Evolutionary conservation across 1,284 basidiomycete species (phyloP).

Genomic region (Fistulinella cinereoalba): DNA sequence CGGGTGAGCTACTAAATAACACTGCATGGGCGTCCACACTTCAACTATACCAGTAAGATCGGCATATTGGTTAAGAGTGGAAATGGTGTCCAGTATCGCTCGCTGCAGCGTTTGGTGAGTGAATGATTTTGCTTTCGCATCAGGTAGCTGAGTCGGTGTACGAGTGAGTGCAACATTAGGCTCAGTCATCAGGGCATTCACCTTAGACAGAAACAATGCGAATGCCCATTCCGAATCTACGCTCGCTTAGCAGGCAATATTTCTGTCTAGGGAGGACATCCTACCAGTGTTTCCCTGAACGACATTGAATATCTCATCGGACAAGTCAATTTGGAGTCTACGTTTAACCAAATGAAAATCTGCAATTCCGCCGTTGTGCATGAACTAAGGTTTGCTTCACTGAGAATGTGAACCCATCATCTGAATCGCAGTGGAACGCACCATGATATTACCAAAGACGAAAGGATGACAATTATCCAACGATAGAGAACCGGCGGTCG

Average conservation of each 20-base stretch:
- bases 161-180: slow-evolving; percentile 1
- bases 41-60: slow-evolving; percentile 71
- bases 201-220: slow-evolving; percentile 86
- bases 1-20: slow-evolving; percentile 6
- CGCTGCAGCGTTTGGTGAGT: slow-evolving; percentile 61
- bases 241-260: slow-evolving; percentile 3
- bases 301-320: slow-evolving; percentile 81
- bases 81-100: slow-evolving; percentile 87
- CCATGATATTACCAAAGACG: slow-evolving; percentile 85
- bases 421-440: slow-evolving; percentile 33
- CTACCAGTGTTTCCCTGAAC: slow-evolving; percentile 90
- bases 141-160: slow-evolving; percentile 69
- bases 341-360: slow-evolving; percentile 83
- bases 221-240: slow-evolving; percentile 95
- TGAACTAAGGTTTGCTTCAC: slow-evolving; percentile 59
- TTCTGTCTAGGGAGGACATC: slow-evolving; percentile 13
- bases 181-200: slow-evolving; percentile 21
- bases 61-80: slow-evolving; percentile 73
- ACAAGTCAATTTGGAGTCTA: slow-evolving; percentile 66
- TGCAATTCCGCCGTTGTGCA: slow-evolving; percentile 92
- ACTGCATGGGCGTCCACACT: slow-evolving; percentile 39
- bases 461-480: slow-evolving; percentile 96
- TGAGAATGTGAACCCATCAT: not conserved
- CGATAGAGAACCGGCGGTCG: slow-evolving; percentile 81
- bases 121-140: slow-evolving; percentile 72